Evolutionary conservation across 148 eudicot genomes (phyloP).

Genomic region (Fallopia convolvulus): DNA sequence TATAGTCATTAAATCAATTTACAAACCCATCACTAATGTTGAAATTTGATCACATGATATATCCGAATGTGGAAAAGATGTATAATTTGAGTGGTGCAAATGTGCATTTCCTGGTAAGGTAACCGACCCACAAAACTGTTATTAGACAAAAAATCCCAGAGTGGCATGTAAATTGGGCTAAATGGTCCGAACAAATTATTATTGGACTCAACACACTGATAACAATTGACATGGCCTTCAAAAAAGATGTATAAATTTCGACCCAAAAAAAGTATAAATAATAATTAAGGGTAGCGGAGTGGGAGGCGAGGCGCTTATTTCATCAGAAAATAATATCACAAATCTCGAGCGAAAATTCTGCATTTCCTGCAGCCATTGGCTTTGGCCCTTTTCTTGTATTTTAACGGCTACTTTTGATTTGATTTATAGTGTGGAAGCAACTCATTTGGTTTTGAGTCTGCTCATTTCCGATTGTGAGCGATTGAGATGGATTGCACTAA

Average conservation of each 20-base stretch:
- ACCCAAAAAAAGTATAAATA: no score
- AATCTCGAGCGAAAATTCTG: background rate
- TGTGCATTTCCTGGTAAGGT: no score
- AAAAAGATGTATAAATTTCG: background rate
- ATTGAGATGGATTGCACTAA: background rate
- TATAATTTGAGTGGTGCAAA: no score
- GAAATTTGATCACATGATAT: no score
- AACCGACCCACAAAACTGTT: no score
- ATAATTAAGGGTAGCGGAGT: background rate
- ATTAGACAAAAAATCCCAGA: no score
- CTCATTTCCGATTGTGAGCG: background rate
- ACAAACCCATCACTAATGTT: no score
- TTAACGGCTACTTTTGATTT: constrained; percentile 5
- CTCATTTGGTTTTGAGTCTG: background rate
- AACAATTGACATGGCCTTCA: background rate
- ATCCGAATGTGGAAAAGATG: no score
- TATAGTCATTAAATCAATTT: no score
- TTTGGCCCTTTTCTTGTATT: background rate
- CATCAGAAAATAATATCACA: background rate
- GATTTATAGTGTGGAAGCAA: background rate
- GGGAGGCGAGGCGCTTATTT: background rate
- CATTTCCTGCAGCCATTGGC: background rate
- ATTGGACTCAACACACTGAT: background rate
- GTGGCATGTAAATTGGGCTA: background rate
- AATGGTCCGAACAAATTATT: background rate